Evolutionary conservation across 257 asterid species (phyloP).

Genomic region (Solanum commersonii): DNA sequence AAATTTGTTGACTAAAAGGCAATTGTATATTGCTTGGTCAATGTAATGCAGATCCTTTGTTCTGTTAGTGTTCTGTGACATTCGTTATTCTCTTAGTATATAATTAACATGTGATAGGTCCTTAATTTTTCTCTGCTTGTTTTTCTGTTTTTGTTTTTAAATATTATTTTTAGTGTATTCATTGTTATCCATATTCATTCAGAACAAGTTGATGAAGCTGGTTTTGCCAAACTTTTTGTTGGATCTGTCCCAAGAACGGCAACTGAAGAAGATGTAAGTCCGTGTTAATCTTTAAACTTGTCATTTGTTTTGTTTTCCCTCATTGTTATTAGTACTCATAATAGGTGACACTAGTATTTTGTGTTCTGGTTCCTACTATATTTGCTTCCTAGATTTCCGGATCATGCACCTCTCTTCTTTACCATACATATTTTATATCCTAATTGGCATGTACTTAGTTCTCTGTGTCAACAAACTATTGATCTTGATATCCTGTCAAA

Average conservation of each 20-base stretch:
- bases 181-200: not conserved
- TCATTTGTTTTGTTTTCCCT: not conserved
- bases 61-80: not conserved
- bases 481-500: not conserved
- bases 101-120: not conserved
- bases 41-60: not conserved
- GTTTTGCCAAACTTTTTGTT: constrained; percentile 76
- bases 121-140: not conserved
- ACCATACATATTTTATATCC: not conserved
- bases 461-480: not conserved
- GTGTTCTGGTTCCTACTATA: not conserved
- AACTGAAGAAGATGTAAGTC: constrained; percentile 80
- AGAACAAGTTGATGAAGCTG: constrained; percentile 54
- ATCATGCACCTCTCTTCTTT: not conserved
- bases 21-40: not conserved
- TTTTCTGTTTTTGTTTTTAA: not conserved
- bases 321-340: not conserved
- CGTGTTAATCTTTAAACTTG: not conserved
- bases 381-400: not conserved
- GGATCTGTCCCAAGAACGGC: constrained; percentile 92
- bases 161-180: not conserved
- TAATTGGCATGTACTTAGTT: not conserved
- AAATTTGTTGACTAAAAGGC: not conserved
- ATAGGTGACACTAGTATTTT: not conserved
- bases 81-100: not conserved